Evolutionary conservation across 768 basidiomycete species (phyloP).

Genomic region (Russula lepida): DNA sequence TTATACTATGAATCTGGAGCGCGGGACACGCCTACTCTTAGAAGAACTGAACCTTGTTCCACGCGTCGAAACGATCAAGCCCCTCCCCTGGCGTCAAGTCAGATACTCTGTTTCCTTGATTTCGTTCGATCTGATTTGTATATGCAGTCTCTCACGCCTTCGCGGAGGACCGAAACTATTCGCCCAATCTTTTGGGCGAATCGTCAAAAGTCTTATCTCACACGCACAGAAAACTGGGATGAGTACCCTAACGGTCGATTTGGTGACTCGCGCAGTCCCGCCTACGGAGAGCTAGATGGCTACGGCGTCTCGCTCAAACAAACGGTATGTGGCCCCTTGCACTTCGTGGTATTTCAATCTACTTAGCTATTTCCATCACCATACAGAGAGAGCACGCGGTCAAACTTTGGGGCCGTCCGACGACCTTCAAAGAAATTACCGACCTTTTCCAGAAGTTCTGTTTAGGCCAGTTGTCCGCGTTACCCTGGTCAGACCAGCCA

Average conservation of each 20-base stretch:
- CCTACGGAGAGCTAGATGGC: constrained; percentile 96
- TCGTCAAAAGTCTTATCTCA: constrained; percentile 87
- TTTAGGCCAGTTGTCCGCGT: constrained; percentile 53
- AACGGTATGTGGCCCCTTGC: constrained; percentile 42
- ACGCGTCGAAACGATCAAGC: constrained; percentile 83
- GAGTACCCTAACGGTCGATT: constrained; percentile 99
- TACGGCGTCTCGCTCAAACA: constrained; percentile 92
- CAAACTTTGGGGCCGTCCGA: constrained; percentile 82
- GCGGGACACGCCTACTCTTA: constrained; percentile 89
- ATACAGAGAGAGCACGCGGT: constrained; percentile 77
- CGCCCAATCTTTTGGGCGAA: constrained; percentile 99
- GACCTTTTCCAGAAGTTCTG: constrained; percentile 83
- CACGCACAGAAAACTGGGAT: constrained; percentile 98
- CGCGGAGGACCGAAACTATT: constrained; percentile 82
- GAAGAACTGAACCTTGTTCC: constrained; percentile 88
- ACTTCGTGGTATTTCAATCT: background rate
- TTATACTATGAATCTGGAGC: constrained; percentile 97
- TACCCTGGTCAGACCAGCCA: constrained; percentile 95
- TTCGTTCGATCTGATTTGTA: constrained; percentile 13
- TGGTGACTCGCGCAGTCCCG: constrained; percentile 94
- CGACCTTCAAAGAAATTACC: constrained; percentile 53
- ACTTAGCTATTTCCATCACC: background rate
- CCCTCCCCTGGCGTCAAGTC: constrained; percentile 95
- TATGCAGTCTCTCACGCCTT: constrained; percentile 79
- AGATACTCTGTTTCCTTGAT: constrained; percentile 21